These are phyloP conservation scores for Salinomyces thailandicus DNA, from an alignment of 2,329 filamentous ascomycete genomes.

Conservation along the genomic window DNA sequence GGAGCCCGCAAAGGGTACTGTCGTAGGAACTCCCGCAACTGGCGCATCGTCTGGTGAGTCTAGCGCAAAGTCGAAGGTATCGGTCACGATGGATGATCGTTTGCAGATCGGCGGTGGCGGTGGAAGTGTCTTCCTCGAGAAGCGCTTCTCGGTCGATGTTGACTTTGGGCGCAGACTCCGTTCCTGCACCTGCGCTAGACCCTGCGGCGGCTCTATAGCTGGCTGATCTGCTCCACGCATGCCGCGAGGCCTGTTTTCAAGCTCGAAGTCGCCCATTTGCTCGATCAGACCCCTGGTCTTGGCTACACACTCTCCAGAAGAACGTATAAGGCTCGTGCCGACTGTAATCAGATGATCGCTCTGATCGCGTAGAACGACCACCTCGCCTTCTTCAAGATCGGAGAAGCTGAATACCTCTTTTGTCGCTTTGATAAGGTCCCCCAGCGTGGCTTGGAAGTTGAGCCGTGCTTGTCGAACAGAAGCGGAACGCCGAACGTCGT, in stretches of 20 bases:
- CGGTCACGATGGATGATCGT: not conserved
- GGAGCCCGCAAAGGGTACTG: not conserved
- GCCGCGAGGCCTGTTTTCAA: not conserved
- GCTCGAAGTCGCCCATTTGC: constrained; percentile 46
- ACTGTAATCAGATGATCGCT: constrained; percentile 19
- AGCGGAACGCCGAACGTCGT: constrained; percentile 58
- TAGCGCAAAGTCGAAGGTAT: constrained; percentile 1
- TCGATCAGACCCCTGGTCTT: constrained; percentile 80
- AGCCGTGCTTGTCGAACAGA: constrained; percentile 59
- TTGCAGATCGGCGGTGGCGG: constrained; percentile 6
- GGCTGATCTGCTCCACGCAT: too few species aligned
- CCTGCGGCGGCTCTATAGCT: not conserved
- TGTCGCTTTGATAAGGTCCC: constrained; percentile 69
- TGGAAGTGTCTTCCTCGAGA: constrained; percentile 11
- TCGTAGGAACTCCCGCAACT: not conserved
- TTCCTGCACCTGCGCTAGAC: not conserved
- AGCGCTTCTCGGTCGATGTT: constrained; percentile 11
- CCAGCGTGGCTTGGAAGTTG: constrained; percentile 68
- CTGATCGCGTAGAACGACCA: constrained; percentile 60
- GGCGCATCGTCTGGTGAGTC: constrained; percentile 2
- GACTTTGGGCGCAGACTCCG: not conserved
- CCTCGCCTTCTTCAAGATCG: constrained; percentile 58
- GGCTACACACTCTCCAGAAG: constrained; percentile 81
- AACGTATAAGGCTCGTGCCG: constrained; percentile 46
- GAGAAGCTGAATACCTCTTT: constrained; percentile 64